These are phyloP conservation scores for Mucor irregularis DNA, from an alignment of 371 early-diverging fungal species.

Conservation along the genomic window DNA sequence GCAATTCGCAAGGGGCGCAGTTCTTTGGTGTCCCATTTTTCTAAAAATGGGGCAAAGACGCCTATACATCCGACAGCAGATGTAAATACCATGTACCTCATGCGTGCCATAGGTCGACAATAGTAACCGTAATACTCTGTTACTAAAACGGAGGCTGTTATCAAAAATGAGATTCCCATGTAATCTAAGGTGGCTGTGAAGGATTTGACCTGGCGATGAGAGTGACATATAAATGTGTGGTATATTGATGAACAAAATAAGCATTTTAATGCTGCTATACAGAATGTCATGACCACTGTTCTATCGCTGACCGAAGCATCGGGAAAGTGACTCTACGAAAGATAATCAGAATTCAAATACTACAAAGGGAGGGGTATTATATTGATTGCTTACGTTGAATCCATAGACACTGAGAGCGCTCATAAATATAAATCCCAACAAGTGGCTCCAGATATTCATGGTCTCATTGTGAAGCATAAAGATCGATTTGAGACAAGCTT, in stretches of 20 bases:
- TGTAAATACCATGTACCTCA: slow-evolving; percentile 59
- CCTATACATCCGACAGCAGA: slow-evolving; percentile 48
- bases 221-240: slow-evolving; percentile 71
- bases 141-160: slow-evolving; percentile 62
- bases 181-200: slow-evolving; percentile 71
- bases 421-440: slow-evolving; percentile 64
- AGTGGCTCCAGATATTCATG: slow-evolving; percentile 72
- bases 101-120: slow-evolving; percentile 45
- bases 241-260: slow-evolving; percentile 70
- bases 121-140: slow-evolving; percentile 69
- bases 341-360: not conserved
- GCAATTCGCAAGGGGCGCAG: slow-evolving; percentile 50
- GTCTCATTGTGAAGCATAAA: slow-evolving; percentile 75
- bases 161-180: slow-evolving; percentile 69
- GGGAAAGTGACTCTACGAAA: slow-evolving; percentile 46
- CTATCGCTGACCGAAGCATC: slow-evolving; percentile 54
- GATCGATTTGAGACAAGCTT: slow-evolving; percentile 59
- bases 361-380: no score
- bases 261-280: slow-evolving; percentile 65
- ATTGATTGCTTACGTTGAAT: slow-evolving; percentile 38
- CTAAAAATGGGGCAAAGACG: slow-evolving; percentile 47
- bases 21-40: slow-evolving; percentile 46
- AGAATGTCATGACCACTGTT: slow-evolving; percentile 58
- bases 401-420: slow-evolving; percentile 54
- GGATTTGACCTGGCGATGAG: slow-evolving; percentile 53